Percentiles rank a stretch among this genome's conserved stretches.
Evolutionary conservation across 2,329 filamentous ascomycete species (phyloP).

Genomic region (Clonostachys solani): DNA sequence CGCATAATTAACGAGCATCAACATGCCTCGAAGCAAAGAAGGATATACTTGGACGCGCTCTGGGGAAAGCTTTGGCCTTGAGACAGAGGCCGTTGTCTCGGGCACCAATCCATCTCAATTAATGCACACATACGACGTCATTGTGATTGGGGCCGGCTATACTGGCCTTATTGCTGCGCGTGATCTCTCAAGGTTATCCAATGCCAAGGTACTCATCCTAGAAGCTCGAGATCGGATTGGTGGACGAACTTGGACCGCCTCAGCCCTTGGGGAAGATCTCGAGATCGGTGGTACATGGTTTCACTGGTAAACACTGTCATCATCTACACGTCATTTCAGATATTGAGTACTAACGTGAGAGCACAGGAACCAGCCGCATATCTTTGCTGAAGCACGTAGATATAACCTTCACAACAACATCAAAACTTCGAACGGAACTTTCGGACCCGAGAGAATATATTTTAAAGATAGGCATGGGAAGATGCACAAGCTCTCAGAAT

Average conservation of each 20-base stretch:
- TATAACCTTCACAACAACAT: conserved; percentile 9
- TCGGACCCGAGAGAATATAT: conserved; percentile 15
- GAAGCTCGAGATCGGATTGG: conserved; percentile 33
- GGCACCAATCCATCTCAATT: not conserved
- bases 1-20: too few species aligned
- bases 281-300: conserved; percentile 39
- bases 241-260: conserved; percentile 6
- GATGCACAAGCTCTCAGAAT: conserved; percentile 14
- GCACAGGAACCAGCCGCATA: conserved; percentile 6
- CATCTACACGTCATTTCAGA: conserved; percentile 35
- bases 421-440: conserved; percentile 10
- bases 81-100: not conserved
- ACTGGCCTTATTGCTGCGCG: conserved; percentile 11
- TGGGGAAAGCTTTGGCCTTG: too few species aligned
- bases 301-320: conserved; percentile 28
- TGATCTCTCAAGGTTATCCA: conserved; percentile 6
- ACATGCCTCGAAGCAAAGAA: too few species aligned
- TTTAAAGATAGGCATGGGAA: too few species aligned
- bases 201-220: conserved; percentile 17
- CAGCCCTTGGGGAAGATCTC: conserved; percentile 19
- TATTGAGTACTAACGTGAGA: conserved; percentile 16
- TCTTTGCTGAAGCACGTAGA: too few species aligned
- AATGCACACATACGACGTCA: conserved; percentile 6
- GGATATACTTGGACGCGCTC: too few species aligned
- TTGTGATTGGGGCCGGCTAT: conserved; percentile 13